Evolutionary conservation across 305 asterid species (phyloP).

Genomic region (Salvia sclarea): DNA sequence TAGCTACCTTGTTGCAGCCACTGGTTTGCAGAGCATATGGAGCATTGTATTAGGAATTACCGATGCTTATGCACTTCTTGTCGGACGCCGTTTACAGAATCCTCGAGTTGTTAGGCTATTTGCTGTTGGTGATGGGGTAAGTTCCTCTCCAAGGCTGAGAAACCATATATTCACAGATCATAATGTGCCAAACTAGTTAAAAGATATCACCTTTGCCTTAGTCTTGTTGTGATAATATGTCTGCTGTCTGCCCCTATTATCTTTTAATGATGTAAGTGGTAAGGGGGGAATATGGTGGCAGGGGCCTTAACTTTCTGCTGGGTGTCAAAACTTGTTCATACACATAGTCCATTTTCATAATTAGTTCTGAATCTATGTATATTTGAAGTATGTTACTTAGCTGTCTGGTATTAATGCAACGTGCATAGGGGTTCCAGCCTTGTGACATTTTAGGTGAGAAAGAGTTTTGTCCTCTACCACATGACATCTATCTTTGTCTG

Average conservation of each 20-base stretch:
- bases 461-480: not conserved
- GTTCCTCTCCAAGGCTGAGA: slow-evolving; percentile 32
- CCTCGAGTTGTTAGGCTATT: slow-evolving; percentile 67
- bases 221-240: slow-evolving; percentile 19
- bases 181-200: slow-evolving; percentile 15
- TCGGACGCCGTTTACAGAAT: slow-evolving; percentile 83
- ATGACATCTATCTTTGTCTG: not conserved
- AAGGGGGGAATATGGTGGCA: not conserved
- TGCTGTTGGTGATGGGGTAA: slow-evolving; percentile 98
- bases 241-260: slow-evolving; percentile 9
- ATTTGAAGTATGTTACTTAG: slow-evolving; percentile 14
- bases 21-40: slow-evolving; percentile 93
- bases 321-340: slow-evolving; percentile 14
- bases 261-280: not conserved
- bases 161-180: slow-evolving; percentile 8
- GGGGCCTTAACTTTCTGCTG: slow-evolving; percentile 22
- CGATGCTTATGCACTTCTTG: slow-evolving; percentile 88
- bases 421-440: slow-evolving; percentile 1
- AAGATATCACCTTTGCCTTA: not conserved
- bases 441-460: not conserved
- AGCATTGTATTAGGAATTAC: slow-evolving; percentile 75
- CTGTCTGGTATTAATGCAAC: slow-evolving; percentile 7
- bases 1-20: slow-evolving; percentile 98
- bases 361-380: not conserved
- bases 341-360: not conserved